A percentile compares a stretch with the other conserved stretches of the same genome.
Conservation (phyloP, 1,284 basidiomycete species). For the Cutaneotrichosporon daszewskae region DNA sequence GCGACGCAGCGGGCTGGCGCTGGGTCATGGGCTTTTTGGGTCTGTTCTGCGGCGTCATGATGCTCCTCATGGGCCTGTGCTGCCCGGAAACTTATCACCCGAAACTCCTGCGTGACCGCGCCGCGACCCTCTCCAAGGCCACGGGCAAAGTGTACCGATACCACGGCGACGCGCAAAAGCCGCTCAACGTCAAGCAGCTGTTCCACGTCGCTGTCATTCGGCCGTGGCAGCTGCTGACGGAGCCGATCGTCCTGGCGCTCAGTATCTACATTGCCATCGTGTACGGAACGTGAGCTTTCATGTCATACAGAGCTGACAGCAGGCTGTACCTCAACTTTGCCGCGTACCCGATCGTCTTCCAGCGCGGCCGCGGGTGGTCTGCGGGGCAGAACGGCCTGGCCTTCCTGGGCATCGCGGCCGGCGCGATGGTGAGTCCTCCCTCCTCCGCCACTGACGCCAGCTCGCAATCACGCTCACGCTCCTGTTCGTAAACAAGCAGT, state of each 20-base stretch:
- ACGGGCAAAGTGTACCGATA: constrained; percentile 48
- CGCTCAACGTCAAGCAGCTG: constrained; percentile 35
- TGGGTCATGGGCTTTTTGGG: constrained; percentile 64
- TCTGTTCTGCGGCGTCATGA: constrained; percentile 30
- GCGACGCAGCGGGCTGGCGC: constrained; percentile 28
- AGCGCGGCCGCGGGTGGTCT: constrained; percentile 57
- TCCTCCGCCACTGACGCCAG: no score
- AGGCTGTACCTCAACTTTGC: constrained; percentile 41
- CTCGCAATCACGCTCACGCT: constrained; percentile 57
- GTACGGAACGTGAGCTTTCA: constrained; percentile 51
- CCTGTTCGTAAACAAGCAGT: constrained; percentile 52
- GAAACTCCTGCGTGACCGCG: constrained; percentile 45
- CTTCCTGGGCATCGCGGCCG: constrained; percentile 62
- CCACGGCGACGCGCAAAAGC: constrained; percentile 47
- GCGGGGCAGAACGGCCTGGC: constrained; percentile 60
- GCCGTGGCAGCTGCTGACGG: constrained; percentile 52
- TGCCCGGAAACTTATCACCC: constrained; percentile 51
- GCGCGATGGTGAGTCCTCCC: no score
- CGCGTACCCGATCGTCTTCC: constrained; percentile 58
- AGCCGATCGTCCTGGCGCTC: constrained; percentile 60
- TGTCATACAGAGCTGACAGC: no score
- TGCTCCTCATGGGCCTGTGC: constrained; percentile 24
- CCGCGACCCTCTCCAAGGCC: constrained; percentile 39
- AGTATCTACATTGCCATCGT: constrained; percentile 36
- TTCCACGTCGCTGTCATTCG: constrained; percentile 46